Evolutionary conservation across 768 basidiomycete genomes (phyloP).

Genomic region (Mycena amicta): DNA sequence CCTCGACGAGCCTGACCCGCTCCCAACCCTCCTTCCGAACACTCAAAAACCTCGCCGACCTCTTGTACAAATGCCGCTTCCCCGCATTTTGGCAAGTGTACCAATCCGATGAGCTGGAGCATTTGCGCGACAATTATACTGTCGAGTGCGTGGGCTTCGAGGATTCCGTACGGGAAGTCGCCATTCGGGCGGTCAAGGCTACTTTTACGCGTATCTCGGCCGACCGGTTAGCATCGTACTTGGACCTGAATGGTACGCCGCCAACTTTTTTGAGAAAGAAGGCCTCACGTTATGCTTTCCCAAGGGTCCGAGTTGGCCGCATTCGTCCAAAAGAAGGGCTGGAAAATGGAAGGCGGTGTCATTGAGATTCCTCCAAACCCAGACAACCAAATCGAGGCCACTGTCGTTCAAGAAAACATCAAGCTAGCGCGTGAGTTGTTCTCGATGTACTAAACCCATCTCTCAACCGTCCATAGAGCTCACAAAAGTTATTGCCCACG

Average conservation of each 20-base stretch:
- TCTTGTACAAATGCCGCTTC: constrained; percentile 85
- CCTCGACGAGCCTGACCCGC: constrained; percentile 81
- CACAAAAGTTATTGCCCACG: constrained; percentile 74
- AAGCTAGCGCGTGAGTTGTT: constrained; percentile 72
- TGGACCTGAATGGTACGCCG: constrained; percentile 62
- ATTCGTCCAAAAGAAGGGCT: constrained; percentile 67
- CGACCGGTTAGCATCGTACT: constrained; percentile 69
- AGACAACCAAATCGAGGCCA: constrained; percentile 87
- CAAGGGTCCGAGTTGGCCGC: constrained; percentile 58
- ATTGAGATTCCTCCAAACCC: constrained; percentile 77
- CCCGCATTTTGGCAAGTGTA: constrained; percentile 83
- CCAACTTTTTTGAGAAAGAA: constrained; percentile 1
- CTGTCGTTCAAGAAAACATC: constrained; percentile 81
- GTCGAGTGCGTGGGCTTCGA: constrained; percentile 84
- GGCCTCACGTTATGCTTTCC: neutral
- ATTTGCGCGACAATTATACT: constrained; percentile 84
- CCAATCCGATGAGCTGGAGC: constrained; percentile 67
- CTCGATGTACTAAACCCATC: constrained; percentile 1
- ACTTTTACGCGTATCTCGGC: constrained; percentile 75
- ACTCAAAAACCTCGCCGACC: constrained; percentile 65
- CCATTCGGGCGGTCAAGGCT: constrained; percentile 73
- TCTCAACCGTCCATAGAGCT: constrained; percentile 52
- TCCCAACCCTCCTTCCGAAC: constrained; percentile 70
- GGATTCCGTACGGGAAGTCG: constrained; percentile 78
- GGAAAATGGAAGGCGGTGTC: constrained; percentile 61